These are phyloP conservation scores for Eimeria nieschulzi DNA, from an alignment of 169 alveolate species.

Conservation along the genomic window DNA sequence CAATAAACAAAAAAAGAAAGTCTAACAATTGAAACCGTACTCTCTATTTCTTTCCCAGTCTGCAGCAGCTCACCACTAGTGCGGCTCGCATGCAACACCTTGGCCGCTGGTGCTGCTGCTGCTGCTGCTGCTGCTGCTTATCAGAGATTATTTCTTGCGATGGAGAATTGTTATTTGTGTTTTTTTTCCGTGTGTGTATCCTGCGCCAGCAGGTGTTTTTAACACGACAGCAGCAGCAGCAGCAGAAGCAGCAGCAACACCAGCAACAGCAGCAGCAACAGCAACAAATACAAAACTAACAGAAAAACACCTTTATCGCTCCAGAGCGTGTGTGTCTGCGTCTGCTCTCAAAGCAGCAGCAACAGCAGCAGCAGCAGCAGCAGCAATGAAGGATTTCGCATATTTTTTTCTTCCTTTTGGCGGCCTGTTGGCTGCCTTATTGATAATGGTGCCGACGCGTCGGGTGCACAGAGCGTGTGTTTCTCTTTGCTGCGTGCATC, in stretches of 20 bases:
- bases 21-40: not conserved
- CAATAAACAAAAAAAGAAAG: too few relatives aligned
- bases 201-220: too few relatives aligned
- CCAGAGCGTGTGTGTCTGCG: not conserved
- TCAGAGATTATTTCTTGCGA: not conserved
- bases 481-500: conserved; percentile 32
- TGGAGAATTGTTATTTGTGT: too few relatives aligned
- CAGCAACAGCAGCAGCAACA: not conserved
- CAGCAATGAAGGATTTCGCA: conserved; percentile 47
- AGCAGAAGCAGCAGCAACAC: not conserved
- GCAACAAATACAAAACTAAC: not conserved
- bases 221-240: conserved; percentile 15
- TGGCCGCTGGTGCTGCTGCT: not conserved
- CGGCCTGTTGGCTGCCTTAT: conserved; percentile 3
- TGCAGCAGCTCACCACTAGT: not conserved
- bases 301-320: not conserved
- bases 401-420: conserved; percentile 38
- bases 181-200: too few relatives aligned
- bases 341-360: not conserved
- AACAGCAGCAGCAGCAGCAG: conserved; percentile 22
- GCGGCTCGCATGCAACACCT: not conserved
- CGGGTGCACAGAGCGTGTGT: conserved; percentile 21
- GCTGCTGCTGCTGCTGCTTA: conserved; percentile 2
- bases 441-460: conserved; percentile 20
- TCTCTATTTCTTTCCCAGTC: not conserved